phyloP scores from a whole-genome alignment of 768 basidiomycete species.

The Russula dissimulans region DNA sequence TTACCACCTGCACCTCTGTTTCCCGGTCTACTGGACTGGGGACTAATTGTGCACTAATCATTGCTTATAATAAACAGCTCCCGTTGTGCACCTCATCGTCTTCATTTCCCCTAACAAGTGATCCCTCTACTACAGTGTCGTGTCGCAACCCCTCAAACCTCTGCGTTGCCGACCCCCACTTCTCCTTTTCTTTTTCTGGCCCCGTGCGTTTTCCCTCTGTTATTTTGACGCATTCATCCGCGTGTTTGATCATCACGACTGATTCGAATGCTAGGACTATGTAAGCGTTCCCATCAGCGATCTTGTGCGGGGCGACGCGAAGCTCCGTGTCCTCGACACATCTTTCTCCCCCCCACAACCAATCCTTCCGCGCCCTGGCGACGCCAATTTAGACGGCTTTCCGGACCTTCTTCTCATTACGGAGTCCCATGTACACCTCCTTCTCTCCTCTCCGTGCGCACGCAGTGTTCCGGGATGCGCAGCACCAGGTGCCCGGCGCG shows the following conservation, averaged over 20 bases:
- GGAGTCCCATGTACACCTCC: constrained; percentile 47
- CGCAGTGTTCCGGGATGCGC: constrained; percentile 43
- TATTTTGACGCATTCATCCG: too few relatives aligned
- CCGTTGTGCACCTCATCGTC: constrained; percentile 61
- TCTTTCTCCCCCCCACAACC: constrained; percentile 61
- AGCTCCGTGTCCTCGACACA: constrained; percentile 63
- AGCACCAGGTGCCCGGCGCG: constrained; percentile 45
- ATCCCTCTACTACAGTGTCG: constrained; percentile 17
- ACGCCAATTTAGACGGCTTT: constrained; percentile 89
- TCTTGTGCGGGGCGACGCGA: constrained; percentile 38
- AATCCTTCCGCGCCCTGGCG: constrained; percentile 72
- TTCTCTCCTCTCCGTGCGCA: constrained; percentile 56
- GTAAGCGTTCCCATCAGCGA: constrained; percentile 54
- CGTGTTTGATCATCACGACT: not conserved
- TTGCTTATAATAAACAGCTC: constrained; percentile 89
- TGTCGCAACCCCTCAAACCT: constrained; percentile 77
- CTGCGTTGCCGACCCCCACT: constrained; percentile 72
- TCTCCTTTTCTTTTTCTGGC: constrained; percentile 48
- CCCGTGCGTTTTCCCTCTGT: not conserved
- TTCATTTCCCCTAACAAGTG: constrained; percentile 39
- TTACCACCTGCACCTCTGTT: constrained; percentile 73
- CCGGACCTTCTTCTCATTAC: constrained; percentile 71
- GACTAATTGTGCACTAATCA: constrained; percentile 70
- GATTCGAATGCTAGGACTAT: constrained; percentile 41
- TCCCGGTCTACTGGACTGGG: constrained; percentile 64